phyloP scores from a whole-genome alignment of 768 basidiomycete genomes.

The Pleurotus tuber-regium region DNA sequence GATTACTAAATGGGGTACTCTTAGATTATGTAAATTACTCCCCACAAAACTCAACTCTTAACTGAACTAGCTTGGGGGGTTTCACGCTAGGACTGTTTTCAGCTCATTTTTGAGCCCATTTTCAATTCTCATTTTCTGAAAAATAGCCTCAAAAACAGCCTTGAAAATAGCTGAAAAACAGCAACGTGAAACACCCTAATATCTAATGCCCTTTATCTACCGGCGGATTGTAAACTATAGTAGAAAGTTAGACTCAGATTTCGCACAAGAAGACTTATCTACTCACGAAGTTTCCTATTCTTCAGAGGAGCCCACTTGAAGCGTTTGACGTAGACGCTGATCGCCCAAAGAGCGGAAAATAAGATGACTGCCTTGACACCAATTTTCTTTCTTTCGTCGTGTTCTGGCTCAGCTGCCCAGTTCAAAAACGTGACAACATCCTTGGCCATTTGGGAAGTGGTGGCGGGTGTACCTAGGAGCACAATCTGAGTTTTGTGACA shows the following conservation, averaged over 20 bases:
- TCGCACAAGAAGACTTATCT: neutral
- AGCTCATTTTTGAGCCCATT: neutral
- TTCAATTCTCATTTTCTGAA: neutral
- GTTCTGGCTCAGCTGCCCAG: constrained; percentile 98
- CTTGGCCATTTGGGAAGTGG: constrained; percentile 98
- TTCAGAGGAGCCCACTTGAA: constrained; percentile 95
- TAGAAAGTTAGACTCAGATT: constrained; percentile 6
- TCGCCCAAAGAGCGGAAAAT: constrained; percentile 77
- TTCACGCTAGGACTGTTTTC: neutral
- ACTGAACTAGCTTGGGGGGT: neutral
- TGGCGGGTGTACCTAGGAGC: constrained; percentile 82
- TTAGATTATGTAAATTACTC: neutral
- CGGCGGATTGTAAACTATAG: constrained; percentile 61
- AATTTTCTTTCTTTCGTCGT: constrained; percentile 96
- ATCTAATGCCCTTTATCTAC: constrained; percentile 54
- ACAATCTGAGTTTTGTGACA: neutral
- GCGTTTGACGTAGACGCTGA: constrained; percentile 89
- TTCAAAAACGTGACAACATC: constrained; percentile 93
- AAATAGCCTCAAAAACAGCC: neutral
- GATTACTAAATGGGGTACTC: neutral
- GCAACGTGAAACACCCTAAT: constrained; percentile 1
- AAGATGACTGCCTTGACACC: constrained; percentile 95
- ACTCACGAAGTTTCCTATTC: constrained; percentile 88
- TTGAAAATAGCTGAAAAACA: neutral
- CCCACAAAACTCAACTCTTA: neutral